Percentiles rank a stretch among this genome's conserved stretches.
Evolutionary conservation across 768 basidiomycete species (phyloP).

Genomic region (Suillus luteus): DNA sequence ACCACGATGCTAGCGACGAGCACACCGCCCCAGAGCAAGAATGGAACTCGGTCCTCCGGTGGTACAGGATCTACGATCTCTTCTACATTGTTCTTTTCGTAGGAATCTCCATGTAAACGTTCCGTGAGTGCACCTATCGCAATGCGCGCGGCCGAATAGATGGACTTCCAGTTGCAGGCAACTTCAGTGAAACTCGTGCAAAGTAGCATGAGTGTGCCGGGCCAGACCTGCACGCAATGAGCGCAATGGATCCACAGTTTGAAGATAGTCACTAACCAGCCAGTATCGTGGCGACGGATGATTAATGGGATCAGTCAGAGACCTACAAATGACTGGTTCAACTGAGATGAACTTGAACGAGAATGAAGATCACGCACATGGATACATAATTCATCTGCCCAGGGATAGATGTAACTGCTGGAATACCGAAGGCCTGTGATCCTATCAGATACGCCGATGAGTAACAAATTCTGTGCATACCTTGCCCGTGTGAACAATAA

Average conservation of each 20-base stretch:
- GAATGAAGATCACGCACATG: slow-evolving; percentile 14
- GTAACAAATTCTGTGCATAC: slow-evolving; percentile 4
- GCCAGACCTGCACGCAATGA: slow-evolving; percentile 24
- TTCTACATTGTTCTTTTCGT: slow-evolving; percentile 23
- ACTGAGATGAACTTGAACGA: neutral
- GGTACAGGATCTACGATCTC: slow-evolving; percentile 57
- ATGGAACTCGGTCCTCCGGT: slow-evolving; percentile 54
- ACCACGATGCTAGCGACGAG: slow-evolving; percentile 50
- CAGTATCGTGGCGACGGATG: slow-evolving; percentile 59
- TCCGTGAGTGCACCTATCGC: slow-evolving; percentile 11
- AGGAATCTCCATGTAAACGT: slow-evolving; percentile 11
- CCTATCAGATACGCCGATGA: neutral
- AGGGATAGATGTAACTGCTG: slow-evolving; percentile 13
- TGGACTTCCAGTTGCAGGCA: slow-evolving; percentile 26
- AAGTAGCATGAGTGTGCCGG: slow-evolving; percentile 49
- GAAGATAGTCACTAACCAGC: slow-evolving; percentile 34
- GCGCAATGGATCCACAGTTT: neutral
- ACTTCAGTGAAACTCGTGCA: slow-evolving; percentile 43
- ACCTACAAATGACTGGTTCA: slow-evolving; percentile 23
- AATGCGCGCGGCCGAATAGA: slow-evolving; percentile 15
- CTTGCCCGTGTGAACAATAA: slow-evolving; percentile 50
- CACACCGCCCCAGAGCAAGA: slow-evolving; percentile 55
- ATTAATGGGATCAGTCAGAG: slow-evolving; percentile 46
- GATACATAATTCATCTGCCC: slow-evolving; percentile 30
- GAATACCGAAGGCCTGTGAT: slow-evolving; percentile 23